Conservation (phyloP, 164 flowering plant genomes). For the Aristolochia fimbriata region DNA sequence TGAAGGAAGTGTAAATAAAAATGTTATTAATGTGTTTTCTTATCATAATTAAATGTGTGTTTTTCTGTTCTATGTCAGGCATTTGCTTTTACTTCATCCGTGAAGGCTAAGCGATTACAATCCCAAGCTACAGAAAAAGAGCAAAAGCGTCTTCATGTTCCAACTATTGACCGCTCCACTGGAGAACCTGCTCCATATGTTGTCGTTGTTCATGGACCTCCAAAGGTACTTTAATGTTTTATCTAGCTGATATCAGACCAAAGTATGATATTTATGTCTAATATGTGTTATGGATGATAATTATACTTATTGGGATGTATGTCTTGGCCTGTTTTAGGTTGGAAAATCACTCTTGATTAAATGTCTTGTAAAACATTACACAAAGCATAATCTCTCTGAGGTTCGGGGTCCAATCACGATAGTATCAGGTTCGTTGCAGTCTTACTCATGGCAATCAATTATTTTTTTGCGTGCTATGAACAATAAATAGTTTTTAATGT, state of each 20-base stretch:
- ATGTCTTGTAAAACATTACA: conserved; percentile 78
- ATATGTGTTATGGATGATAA: background rate
- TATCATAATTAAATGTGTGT: background rate
- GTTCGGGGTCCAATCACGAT: conserved; percentile 90
- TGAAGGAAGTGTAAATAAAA: background rate
- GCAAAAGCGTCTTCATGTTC: conserved; percentile 80
- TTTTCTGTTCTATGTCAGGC: conserved; percentile 36
- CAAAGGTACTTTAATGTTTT: conserved; percentile 37
- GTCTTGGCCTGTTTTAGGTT: conserved; percentile 33
- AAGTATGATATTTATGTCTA: background rate
- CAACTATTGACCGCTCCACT: conserved; percentile 57
- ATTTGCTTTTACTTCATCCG: conserved; percentile 67
- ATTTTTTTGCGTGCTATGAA: background rate
- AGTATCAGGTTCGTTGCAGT: conserved; percentile 56
- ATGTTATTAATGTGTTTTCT: background rate
- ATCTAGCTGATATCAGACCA: background rate
- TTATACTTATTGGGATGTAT: background rate
- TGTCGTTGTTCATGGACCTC: conserved; percentile 92
- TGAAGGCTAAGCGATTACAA: conserved; percentile 75
- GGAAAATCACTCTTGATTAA: conserved; percentile 91
- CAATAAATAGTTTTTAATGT: background rate
- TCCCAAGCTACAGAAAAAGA: conserved; percentile 81
- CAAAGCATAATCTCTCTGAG: conserved; percentile 75
- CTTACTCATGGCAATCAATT: background rate
- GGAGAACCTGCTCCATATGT: conserved; percentile 92